Percentiles rank a stretch among this genome's conserved stretches.
These are phyloP conservation scores for Daucus carota DNA, from an alignment of 129 eudicot species.

Conservation along the genomic window DH1_v3.0 NC_030381.2:24195001-24195500, in stretches of 20 bases:
- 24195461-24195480: slow-evolving; percentile 65
- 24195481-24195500: slow-evolving; percentile 68
- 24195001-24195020: slow-evolving; percentile 55
- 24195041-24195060: slow-evolving; percentile 88
- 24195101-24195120: slow-evolving; percentile 33
- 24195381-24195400: slow-evolving; percentile 86
- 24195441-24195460: slow-evolving; percentile 65
- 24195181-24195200: slow-evolving; percentile 55
- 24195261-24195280: slow-evolving; percentile 13
- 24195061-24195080: slow-evolving; percentile 27
- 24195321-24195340: slow-evolving; percentile 34
- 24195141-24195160: slow-evolving; percentile 60
- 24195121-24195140: slow-evolving; percentile 27
- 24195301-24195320: slow-evolving; percentile 26
- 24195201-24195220: slow-evolving; percentile 37
- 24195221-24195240: slow-evolving; percentile 21
- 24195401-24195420: slow-evolving; percentile 64
- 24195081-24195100: slow-evolving; percentile 26
- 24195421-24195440: slow-evolving; percentile 79
- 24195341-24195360: slow-evolving; percentile 22
- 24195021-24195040: slow-evolving; percentile 78
- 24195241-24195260: slow-evolving; percentile 19
- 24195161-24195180: slow-evolving; percentile 66
- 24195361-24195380: slow-evolving; percentile 50
- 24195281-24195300: slow-evolving; percentile 14